Evolutionary conservation across 2,329 filamentous ascomycete genomes (phyloP).

Genomic region (Exophiala spinifera): DNA sequence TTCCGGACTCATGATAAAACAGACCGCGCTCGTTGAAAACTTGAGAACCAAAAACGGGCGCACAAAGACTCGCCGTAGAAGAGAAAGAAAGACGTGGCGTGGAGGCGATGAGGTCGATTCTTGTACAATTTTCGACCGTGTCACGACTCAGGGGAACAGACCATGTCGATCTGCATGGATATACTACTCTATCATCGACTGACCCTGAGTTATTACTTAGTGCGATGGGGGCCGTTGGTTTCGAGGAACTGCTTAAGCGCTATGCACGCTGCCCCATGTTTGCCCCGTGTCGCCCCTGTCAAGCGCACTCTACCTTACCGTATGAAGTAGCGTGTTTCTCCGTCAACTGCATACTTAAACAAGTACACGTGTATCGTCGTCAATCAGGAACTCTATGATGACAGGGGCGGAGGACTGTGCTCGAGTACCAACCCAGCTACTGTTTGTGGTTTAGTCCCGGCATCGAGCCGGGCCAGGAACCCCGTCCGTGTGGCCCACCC

Average conservation of each 20-base stretch:
- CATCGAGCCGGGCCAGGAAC: neutral
- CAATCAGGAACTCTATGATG: neutral
- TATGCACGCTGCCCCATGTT: too few species aligned
- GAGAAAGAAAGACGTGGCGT: neutral
- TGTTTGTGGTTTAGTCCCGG: neutral
- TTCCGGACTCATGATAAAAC: conserved; percentile 4
- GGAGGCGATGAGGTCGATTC: neutral
- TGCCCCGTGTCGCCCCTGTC: too few species aligned
- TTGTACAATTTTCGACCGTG: neutral
- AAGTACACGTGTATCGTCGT: neutral
- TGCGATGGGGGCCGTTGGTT: too few species aligned
- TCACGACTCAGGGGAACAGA: neutral
- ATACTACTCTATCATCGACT: too few species aligned
- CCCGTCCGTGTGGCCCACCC: too few species aligned
- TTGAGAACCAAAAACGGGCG: too few species aligned
- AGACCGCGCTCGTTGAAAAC: too few species aligned
- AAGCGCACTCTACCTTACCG: too few species aligned
- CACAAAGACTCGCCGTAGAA: too few species aligned
- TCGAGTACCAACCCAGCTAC: neutral
- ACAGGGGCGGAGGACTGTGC: neutral
- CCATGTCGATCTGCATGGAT: neutral
- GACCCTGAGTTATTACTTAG: neutral
- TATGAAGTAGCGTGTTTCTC: too few species aligned
- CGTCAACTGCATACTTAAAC: too few species aligned
- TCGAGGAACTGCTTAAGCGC: too few species aligned